Conservation (phyloP, 2,329 filamentous ascomycete species). For the Xylaria sp. region DNA sequence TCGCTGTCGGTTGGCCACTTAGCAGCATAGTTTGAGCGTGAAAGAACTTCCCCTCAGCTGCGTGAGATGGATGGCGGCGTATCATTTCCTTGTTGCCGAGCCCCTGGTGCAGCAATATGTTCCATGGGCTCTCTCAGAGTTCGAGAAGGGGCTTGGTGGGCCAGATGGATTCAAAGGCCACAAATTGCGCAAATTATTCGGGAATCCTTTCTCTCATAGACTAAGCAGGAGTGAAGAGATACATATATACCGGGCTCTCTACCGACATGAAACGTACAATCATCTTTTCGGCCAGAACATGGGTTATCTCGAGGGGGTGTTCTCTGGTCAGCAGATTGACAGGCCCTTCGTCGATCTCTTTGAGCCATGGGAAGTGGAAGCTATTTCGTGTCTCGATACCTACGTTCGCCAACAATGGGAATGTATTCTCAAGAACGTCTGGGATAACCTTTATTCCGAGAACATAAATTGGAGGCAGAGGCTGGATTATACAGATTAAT, state of each 20-base stretch:
- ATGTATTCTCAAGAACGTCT: neutral
- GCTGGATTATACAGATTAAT: too few relatives aligned
- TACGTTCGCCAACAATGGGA: neutral
- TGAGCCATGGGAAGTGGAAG: constrained; percentile 4
- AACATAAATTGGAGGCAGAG: too few relatives aligned
- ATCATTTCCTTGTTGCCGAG: constrained; percentile 14
- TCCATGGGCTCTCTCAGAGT: constrained; percentile 15
- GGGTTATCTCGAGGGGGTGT: neutral
- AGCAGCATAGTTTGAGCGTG: neutral
- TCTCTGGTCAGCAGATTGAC: too few relatives aligned
- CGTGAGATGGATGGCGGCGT: constrained; percentile 21
- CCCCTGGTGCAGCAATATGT: constrained; percentile 14
- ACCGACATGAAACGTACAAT: constrained; percentile 30
- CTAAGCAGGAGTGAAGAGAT: constrained; percentile 26
- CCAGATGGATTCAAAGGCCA: neutral
- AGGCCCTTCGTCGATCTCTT: neutral
- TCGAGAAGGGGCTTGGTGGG: neutral
- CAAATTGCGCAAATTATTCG: neutral
- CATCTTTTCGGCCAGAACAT: constrained; percentile 25
- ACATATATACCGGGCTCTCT: constrained; percentile 32
- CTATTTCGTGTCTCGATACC: neutral
- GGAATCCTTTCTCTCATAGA: neutral
- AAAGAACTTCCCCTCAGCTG: neutral
- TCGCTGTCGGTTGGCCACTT: neutral
- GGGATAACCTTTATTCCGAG: neutral